Evolutionary conservation across 306 rosid genomes (phyloP), one percentile per base, ranked within the genome.

Genomic region (Clitoria ternatea): DNA sequence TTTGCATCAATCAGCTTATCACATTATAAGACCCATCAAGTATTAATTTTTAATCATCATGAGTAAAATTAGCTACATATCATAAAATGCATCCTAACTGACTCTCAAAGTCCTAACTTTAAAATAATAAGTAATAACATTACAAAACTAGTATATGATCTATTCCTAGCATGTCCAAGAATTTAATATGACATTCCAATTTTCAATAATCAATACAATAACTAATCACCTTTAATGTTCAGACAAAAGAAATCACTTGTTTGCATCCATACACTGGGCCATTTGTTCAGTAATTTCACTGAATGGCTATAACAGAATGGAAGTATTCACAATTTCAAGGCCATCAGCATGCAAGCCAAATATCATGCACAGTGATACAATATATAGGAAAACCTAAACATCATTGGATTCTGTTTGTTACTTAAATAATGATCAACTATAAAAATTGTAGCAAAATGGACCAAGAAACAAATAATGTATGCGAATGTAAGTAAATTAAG

Each of bases 401-500:
- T 50, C 15, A 64, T 14, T 75, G 59, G 24, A 62, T 42, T 62
- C 3, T 53, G 22, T 53, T 15, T 17, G 23, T 33, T 55, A 27
- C 45, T 61, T n/a, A 61, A 69, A 62, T 42, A 14, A 54, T 45
- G 7, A 19, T 54, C 13, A 44, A 53, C 26, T 35, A 1, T 48
- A 73, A 33, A 65, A 6, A 13, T 23, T n/a, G 49, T 22, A 48
- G 48, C 13, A 55, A 24, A 39, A 71, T 6, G 71, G 18, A n/a
- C 49, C 2, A 39, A 48, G 40, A 56, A 54, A 56, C 5, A 17
- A 49, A 39, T 1, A 37, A 55, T 20, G 62, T 5, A 22, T 55
- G 61, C 40, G 65, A 68, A 49, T 32, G 66, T 17, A 30, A 29
- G 50, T 42, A 69, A 78, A 80, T 66, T 61, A 69, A 74, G 70